Base-by-base conservation (phyloP, 2,329 filamentous ascomycete species). In the Coccinonectria pachysandricola region DNA sequence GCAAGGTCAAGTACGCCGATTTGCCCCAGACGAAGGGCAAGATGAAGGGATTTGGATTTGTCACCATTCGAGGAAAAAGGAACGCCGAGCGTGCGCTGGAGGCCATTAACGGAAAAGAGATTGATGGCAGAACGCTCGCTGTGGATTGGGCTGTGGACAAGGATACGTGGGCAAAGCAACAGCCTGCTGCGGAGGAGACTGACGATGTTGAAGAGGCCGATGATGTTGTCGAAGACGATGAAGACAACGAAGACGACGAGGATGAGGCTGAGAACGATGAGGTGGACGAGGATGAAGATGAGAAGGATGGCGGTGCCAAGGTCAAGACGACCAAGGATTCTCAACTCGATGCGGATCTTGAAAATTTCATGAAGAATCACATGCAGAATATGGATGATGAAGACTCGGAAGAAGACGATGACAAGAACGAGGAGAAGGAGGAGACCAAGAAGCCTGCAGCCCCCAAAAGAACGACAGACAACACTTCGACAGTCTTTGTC, bases 131-230 rank as follows among this genome's bases (percentile, higher is more conserved):
- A 45, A 80, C 78, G 7, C 57, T 98, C 34, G 91, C 88, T 15
- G 91, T 98, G 6, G 91, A 98, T 58, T 98, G 85, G 84, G 88
- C 92, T 16, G 86, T 96, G 4, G 85, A 95, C 34, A 94, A 92
- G 60, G 69, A 78, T 21, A 75, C 79, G 6, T 98, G 85, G 85
- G 71, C 87, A 36, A 67, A 75, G 35, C 64, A 75, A 37, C 66
- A 75, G 15, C 45, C 65, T 34, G 49, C 59, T 19, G 40, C 50
- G 6, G 50, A 52, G 4, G 52, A 59, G 5, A 39, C 18, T 5
- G 53, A 56, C 9, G 53, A 53, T 10, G 51, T 52, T 7, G 56
- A 50, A 14, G 53, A 51, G 6, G 53, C 60, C 34, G 60, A 65
- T 31, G 50, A 60, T 15, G 43, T 49, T 2, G 51, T 50, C 3